Evolutionary conservation across 106 monocot genomes (phyloP).

Genomic region (Ottelia alismoides): DNA sequence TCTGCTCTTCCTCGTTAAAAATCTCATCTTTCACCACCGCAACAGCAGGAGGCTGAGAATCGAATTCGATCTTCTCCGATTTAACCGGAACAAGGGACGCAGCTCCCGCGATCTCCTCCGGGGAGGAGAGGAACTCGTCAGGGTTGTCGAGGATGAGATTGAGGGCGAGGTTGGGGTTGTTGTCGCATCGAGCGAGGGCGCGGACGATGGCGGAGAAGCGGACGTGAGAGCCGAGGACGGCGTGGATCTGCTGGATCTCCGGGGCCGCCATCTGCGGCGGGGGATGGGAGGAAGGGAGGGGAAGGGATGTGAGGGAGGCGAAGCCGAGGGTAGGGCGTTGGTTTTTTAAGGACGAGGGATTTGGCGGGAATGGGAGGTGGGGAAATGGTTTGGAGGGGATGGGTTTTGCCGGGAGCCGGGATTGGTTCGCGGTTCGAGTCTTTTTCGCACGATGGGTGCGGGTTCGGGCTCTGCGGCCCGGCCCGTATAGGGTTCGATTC

Average conservation of each 20-base stretch:
- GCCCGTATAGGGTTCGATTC: not conserved
- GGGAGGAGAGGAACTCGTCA: constrained; percentile 1
- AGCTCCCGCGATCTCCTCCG: not conserved
- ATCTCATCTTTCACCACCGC: not conserved
- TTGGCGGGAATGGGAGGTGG: not conserved
- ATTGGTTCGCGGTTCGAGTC: no score
- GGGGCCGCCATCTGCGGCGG: no score
- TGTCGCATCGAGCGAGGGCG: constrained; percentile 41
- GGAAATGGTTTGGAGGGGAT: not conserved
- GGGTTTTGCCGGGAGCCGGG: not conserved
- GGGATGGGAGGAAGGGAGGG: not conserved
- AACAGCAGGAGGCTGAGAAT: not conserved
- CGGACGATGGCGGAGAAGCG: constrained; percentile 17
- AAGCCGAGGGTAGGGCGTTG: not conserved
- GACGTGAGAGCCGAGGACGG: constrained; percentile 19
- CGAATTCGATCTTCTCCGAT: constrained; percentile 7
- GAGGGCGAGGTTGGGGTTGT: constrained; percentile 53
- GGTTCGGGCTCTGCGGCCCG: not conserved
- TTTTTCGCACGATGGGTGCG: no score
- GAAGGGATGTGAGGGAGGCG: not conserved
- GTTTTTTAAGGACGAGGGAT: not conserved
- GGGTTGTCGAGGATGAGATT: constrained; percentile 52
- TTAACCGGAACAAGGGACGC: constrained; percentile 1
- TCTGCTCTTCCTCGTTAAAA: not conserved
- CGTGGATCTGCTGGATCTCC: constrained; percentile 22